phyloP scores from a whole-genome alignment of 768 basidiomycete genomes.

The Termitomyces sp. region DNA sequence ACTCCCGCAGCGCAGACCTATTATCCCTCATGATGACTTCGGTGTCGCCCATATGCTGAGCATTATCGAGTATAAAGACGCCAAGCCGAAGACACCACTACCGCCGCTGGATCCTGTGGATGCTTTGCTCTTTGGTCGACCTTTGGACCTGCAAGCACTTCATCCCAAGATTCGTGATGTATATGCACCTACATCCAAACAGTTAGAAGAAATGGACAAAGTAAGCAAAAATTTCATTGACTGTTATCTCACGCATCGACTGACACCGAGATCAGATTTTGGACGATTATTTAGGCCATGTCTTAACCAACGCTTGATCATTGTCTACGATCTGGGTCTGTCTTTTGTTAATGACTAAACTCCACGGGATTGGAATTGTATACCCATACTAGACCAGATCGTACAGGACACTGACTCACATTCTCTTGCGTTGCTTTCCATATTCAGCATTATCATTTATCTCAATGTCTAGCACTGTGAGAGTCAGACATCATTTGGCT shows the following conservation, averaged over 20 bases:
- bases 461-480: neutral
- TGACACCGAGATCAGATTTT: constrained; percentile 10
- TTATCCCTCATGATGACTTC: constrained; percentile 78
- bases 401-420: neutral
- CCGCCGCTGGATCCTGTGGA: constrained; percentile 59
- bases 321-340: neutral
- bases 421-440: neutral
- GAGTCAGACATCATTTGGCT: neutral
- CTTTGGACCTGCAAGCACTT: constrained; percentile 55
- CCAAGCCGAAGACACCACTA: constrained; percentile 29
- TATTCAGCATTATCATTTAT: neutral
- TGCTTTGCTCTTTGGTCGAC: constrained; percentile 67
- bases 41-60: constrained; percentile 86
- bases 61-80: constrained; percentile 69
- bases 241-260: neutral
- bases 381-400: constrained; percentile 1
- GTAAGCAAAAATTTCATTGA: constrained; percentile 28
- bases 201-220: constrained; percentile 79
- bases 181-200: constrained; percentile 66
- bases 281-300: constrained; percentile 18
- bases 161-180: constrained; percentile 74
- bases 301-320: constrained; percentile 6
- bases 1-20: constrained; percentile 37
- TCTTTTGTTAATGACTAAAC: neutral
- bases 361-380: constrained; percentile 7